Conservation (phyloP, 2,329 filamentous ascomycete species). For the Alternaria panax region DNA sequence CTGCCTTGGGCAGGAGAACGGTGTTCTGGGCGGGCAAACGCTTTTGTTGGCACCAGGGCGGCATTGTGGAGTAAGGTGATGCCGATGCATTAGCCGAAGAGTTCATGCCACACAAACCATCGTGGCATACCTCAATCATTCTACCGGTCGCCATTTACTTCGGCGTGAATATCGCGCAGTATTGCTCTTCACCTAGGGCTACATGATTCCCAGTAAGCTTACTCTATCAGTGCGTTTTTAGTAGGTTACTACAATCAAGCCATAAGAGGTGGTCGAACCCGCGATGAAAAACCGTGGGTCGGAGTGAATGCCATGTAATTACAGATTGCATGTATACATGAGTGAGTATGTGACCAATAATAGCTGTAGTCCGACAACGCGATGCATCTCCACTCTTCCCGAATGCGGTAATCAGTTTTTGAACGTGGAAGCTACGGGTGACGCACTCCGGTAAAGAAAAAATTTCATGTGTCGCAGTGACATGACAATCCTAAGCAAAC, state of each 20-base stretch:
- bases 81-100: not conserved
- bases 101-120: not conserved
- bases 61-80: conserved; percentile 4
- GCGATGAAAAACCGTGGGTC: too few species aligned
- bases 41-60: not conserved
- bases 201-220: not conserved
- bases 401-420: not conserved
- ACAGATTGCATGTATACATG: too few species aligned
- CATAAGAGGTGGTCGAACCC: too few species aligned
- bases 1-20: not conserved
- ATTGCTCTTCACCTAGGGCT: not conserved
- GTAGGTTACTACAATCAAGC: too few species aligned
- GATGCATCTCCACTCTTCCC: not conserved
- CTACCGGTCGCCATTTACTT: not conserved
- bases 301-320: too few species aligned
- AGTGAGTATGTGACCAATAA: too few species aligned
- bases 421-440: not conserved
- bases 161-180: not conserved
- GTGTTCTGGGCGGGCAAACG: not conserved
- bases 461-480: not conserved
- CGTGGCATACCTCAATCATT: not conserved
- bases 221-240: not conserved
- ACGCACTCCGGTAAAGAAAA: not conserved
- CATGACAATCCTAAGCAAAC: not conserved
- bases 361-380: too few species aligned